Evolutionary conservation across 345 rosid genomes (phyloP).

Genomic region (Pugionium cornutum): DNA sequence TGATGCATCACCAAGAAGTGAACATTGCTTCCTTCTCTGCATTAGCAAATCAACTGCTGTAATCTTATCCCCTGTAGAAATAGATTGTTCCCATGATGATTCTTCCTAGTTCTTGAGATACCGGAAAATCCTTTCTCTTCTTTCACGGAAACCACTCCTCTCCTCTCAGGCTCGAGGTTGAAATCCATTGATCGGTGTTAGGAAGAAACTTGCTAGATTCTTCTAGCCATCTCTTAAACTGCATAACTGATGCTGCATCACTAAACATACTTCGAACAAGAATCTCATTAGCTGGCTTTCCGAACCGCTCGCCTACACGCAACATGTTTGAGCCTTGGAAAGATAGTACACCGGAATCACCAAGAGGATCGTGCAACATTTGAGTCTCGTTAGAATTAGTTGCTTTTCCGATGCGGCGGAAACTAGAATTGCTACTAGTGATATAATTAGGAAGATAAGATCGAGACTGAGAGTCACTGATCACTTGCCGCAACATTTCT

Average conservation of each 20-base stretch:
- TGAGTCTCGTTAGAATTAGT: no score
- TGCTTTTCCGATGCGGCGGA: conserved; percentile 10
- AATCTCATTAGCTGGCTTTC: conserved; percentile 47
- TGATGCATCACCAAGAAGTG: conserved; percentile 67
- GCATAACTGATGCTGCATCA: conserved; percentile 54
- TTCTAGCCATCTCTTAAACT: conserved; percentile 69
- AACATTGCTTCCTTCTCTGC: conserved; percentile 71
- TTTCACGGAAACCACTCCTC: conserved; percentile 36
- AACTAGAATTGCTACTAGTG: conserved; percentile 30
- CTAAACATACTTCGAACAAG: conserved; percentile 58
- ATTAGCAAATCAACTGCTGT: conserved; percentile 70
- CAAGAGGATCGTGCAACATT: conserved; percentile 15
- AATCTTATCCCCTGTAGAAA: conserved; percentile 57
- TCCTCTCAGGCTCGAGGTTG: conserved; percentile 37
- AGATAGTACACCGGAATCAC: background rate
- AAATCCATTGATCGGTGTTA: conserved; percentile 46
- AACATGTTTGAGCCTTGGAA: background rate
- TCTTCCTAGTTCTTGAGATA: conserved; percentile 52
- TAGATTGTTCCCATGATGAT: conserved; percentile 78
- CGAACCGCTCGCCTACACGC: conserved; percentile 1
- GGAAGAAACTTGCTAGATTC: conserved; percentile 92
- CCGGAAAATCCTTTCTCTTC: conserved; percentile 28
- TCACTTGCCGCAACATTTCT: conserved; percentile 58
- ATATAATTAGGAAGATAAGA: conserved; percentile 35
- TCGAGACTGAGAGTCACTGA: conserved; percentile 45